These are phyloP conservation scores for Trametes maxima DNA, from an alignment of 768 basidiomycete species.

Conservation along the genomic window DNA sequence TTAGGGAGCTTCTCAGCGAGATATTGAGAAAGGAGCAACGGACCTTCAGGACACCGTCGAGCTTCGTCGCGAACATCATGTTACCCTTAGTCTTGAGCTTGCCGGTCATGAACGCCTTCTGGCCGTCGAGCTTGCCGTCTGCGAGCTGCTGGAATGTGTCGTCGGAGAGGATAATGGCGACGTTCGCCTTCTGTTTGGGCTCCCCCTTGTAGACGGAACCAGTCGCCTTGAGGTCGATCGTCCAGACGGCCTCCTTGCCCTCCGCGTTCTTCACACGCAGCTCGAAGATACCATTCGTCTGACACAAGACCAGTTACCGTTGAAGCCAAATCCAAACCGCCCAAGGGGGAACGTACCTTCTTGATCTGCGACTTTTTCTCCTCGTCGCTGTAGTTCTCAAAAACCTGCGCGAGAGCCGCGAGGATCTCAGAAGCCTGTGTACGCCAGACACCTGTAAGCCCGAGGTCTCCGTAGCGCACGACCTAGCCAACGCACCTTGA, in stretches of 20 bases:
- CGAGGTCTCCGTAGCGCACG: not conserved
- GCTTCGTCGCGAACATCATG: slow-evolving; percentile 93
- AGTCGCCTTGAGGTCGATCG: slow-evolving; percentile 89
- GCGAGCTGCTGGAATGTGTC: slow-evolving; percentile 75
- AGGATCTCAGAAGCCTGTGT: slow-evolving; percentile 70
- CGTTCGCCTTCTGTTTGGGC: slow-evolving; percentile 76
- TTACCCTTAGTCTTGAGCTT: slow-evolving; percentile 91
- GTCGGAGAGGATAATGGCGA: slow-evolving; percentile 78
- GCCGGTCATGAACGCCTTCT: slow-evolving; percentile 96
- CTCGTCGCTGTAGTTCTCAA: slow-evolving; percentile 54
- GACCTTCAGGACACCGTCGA: slow-evolving; percentile 82
- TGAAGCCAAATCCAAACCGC: not conserved
- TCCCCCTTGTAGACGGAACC: slow-evolving; percentile 75
- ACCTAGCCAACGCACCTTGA: slow-evolving; percentile 52
- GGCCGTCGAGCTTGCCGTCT: slow-evolving; percentile 81
- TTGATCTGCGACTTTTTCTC: slow-evolving; percentile 74
- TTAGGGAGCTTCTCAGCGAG: not conserved
- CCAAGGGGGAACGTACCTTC: slow-evolving; percentile 52
- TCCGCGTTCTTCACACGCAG: slow-evolving; percentile 74
- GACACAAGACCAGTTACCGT: not conserved
- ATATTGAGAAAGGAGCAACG: slow-evolving; percentile 16
- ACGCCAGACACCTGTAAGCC: not conserved
- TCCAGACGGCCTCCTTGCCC: slow-evolving; percentile 79
- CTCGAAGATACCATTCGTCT: slow-evolving; percentile 91
- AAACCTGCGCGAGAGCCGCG: slow-evolving; percentile 50